Percentiles rank a stretch among this genome's conserved stretches.
Evolutionary conservation across 352 stramenopile species (phyloP).

Genomic region (Phytophthora foliorum): DNA sequence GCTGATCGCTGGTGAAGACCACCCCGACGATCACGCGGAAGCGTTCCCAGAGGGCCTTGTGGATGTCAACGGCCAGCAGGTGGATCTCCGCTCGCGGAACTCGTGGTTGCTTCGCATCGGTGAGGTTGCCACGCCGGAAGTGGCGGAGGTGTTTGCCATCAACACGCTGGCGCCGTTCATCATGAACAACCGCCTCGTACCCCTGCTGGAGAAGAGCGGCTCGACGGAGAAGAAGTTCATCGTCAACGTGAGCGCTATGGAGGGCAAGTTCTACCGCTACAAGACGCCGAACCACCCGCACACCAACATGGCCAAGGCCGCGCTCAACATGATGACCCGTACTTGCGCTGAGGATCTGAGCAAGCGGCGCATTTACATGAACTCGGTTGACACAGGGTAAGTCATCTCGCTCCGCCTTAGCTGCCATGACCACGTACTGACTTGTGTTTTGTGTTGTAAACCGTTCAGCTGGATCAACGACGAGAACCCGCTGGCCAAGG

Average conservation of each 20-base stretch:
- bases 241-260: slow-evolving; percentile 97
- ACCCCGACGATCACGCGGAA: slow-evolving; percentile 63
- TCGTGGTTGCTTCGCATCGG: slow-evolving; percentile 97
- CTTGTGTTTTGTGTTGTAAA: slow-evolving; percentile 8
- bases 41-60: slow-evolving; percentile 82
- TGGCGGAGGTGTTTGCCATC: slow-evolving; percentile 93
- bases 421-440: slow-evolving; percentile 1
- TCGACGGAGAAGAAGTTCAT: slow-evolving; percentile 85
- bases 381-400: slow-evolving; percentile 92
- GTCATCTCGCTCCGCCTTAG: background rate
- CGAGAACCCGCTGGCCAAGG: slow-evolving; percentile 94
- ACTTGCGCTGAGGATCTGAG: slow-evolving; percentile 93
- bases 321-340: slow-evolving; percentile 96
- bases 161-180: slow-evolving; percentile 98
- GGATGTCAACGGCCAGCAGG: slow-evolving; percentile 97
- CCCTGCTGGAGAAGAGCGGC: slow-evolving; percentile 83
- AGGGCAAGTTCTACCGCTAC: slow-evolving; percentile 96
- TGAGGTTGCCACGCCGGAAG: slow-evolving; percentile 90
- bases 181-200: slow-evolving; percentile 95
- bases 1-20: slow-evolving; percentile 77
- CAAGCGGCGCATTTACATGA: slow-evolving; percentile 93
- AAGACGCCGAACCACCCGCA: slow-evolving; percentile 96
- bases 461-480: slow-evolving; percentile 96
- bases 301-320: slow-evolving; percentile 97
- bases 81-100: slow-evolving; percentile 95